Percentiles rank a stretch among this genome's conserved stretches.
phyloP scores from a whole-genome alignment of 495 filamentous ascomycete genomes.

The Neurospora sp. region DNA sequence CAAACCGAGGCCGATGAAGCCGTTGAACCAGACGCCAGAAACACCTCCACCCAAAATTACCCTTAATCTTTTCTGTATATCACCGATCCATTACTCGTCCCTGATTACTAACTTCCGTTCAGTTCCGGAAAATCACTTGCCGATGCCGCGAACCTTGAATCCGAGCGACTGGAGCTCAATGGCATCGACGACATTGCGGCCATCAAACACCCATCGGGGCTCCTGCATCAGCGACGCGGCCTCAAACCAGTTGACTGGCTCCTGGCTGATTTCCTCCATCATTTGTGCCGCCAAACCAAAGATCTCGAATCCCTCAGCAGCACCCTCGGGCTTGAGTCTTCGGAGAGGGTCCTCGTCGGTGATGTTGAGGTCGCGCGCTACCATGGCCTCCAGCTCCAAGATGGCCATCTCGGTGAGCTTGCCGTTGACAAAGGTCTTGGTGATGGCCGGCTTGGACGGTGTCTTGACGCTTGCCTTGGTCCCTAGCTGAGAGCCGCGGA shows the following conservation, averaged over 20 bases:
- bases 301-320: constrained; percentile 32
- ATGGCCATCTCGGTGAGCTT: constrained; percentile 18
- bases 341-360: constrained; percentile 14
- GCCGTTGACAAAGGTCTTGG: background rate
- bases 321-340: constrained; percentile 15
- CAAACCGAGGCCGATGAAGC: background rate
- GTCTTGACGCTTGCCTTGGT: background rate
- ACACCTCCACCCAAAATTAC: background rate
- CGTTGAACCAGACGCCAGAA: background rate
- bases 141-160: constrained; percentile 18
- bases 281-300: constrained; percentile 40
- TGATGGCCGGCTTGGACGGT: background rate
- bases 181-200: constrained; percentile 31
- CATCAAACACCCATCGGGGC: constrained; percentile 64
- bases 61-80: background rate
- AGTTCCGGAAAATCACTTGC: constrained; percentile 8
- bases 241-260: constrained; percentile 43
- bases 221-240: constrained; percentile 47
- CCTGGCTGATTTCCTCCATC: constrained; percentile 40
- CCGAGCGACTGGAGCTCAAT: constrained; percentile 17
- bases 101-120: background rate
- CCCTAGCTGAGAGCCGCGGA: constrained; percentile 13
- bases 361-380: background rate
- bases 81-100: background rate
- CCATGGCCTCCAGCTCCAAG: constrained; percentile 9